Percentiles rank a stretch among this genome's conserved stretches.
phyloP scores from a whole-genome alignment of 129 eudicot genomes.

The Mikania micrantha region DNA sequence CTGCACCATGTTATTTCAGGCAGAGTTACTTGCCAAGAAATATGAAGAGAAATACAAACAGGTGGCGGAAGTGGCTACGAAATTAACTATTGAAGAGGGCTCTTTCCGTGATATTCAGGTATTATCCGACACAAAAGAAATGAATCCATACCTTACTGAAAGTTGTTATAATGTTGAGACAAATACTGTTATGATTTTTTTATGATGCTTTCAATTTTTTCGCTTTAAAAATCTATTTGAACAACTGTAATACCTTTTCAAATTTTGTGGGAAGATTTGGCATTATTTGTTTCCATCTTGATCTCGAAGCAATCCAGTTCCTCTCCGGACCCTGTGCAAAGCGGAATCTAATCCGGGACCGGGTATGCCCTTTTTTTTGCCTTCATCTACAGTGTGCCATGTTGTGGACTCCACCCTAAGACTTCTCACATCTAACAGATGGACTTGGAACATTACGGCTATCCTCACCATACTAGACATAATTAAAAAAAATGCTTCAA shows the following conservation, averaged over 20 bases:
- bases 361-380: too few species aligned
- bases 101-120: constrained; percentile 92
- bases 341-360: too few species aligned
- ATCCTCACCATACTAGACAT: neutral
- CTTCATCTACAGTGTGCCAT: too few species aligned
- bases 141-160: constrained; percentile 2
- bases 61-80: constrained; percentile 94
- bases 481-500: neutral
- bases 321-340: too few species aligned
- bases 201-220: neutral
- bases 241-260: neutral
- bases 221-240: neutral
- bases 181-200: neutral
- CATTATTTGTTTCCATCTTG: neutral
- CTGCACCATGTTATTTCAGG: constrained; percentile 37
- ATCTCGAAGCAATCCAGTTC: too few species aligned
- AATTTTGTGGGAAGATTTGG: neutral
- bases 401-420: neutral
- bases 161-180: neutral
- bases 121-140: neutral
- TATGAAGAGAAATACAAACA: constrained; percentile 95
- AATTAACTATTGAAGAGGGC: constrained; percentile 93
- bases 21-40: constrained; percentile 80
- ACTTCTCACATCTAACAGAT: neutral
- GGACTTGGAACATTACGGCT: neutral